A percentile compares a stretch with the other conserved stretches of the same genome.
Conservation (phyloP, 192 early-diverging fungal species). For the Coemansia sp. region DNA sequence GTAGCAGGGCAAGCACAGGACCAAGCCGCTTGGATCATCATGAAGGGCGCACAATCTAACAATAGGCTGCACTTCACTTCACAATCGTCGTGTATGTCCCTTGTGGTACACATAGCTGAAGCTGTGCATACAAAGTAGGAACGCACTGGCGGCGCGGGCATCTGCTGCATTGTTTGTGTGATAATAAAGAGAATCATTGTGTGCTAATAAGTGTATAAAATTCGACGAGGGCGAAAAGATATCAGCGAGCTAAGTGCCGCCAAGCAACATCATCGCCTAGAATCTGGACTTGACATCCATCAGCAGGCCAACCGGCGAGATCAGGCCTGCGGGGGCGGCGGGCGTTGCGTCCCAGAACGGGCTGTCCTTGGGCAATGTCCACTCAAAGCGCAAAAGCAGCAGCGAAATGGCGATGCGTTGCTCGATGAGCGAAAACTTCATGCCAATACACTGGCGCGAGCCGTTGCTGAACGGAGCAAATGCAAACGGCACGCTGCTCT, state of each 20-base stretch:
- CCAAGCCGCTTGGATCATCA: not conserved
- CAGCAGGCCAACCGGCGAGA: conserved; percentile 36
- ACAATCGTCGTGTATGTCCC: not conserved
- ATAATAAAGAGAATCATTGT: not conserved
- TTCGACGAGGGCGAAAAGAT: not conserved
- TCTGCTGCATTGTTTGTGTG: not conserved
- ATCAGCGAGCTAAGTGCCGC: not conserved
- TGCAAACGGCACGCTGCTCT: conserved; percentile 29
- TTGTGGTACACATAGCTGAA: not conserved
- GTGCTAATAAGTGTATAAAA: not conserved
- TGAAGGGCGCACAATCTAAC: not conserved
- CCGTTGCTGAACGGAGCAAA: conserved; percentile 69
- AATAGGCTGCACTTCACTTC: not conserved
- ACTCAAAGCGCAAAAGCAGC: conserved; percentile 53
- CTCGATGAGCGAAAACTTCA: conserved; percentile 65
- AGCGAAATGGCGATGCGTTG: conserved; percentile 61
- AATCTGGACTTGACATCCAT: conserved; percentile 31
- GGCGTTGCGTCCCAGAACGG: conserved; percentile 49
- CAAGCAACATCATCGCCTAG: conserved; percentile 9
- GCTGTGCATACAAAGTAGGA: not conserved
- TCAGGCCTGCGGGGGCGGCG: conserved; percentile 41
- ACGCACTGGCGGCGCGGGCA: not conserved
- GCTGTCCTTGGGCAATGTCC: conserved; percentile 51
- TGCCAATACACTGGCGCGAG: conserved; percentile 62
- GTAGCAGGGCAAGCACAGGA: not conserved